Evolutionary conservation across 106 monocot species (phyloP), one percentile per base, ranked within the genome.

Genomic region (Acorus gramineus): DNA sequence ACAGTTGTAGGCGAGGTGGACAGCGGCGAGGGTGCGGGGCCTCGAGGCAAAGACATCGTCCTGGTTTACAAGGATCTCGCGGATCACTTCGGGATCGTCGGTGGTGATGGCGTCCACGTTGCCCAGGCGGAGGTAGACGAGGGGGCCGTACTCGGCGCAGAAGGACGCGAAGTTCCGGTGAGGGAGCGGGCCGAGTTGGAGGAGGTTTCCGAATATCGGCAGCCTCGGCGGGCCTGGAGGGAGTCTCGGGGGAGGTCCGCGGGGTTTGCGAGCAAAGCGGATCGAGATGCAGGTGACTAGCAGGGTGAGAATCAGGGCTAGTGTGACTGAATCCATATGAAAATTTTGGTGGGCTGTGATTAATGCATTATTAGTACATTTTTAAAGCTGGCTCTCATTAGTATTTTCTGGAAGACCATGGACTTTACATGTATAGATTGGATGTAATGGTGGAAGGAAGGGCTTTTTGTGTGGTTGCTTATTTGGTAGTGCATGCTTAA

Each of bases 61-160:
- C 55, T 90, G 94, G 10, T 70, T 58, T 10, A 90, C 56, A 28
- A 95, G 90, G 9, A 95, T 90, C 73, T 95, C 94, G 0, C 86
- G 86, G 56, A 95, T 95, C 10, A 85, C 78, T 2, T 89, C 78
- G 0, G 94, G 86, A 5, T 86, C 86, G 59, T 82, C 79, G 28
- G 86, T 86, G 47, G 86, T 86, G 57, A 86, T 77, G 61, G 82
- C 86, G 57, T 82, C 68, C 3, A 86, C 86, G 6, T 60, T 53
- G 47, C 94, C 94, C 4, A 95, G 72, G 0, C 86, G 86, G 12
- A 95, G 90, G 56, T 95, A 95, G 68, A 95, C 94, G 7, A 95
- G 57, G 0, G 94, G 94, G 2, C 94, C 90, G 53, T 86, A 86
- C 1, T 63, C 64, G 7, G 65, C 48, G 76, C 78, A 84, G 52